Evolutionary conservation across 495 filamentous ascomycete species (phyloP), one percentile per base, ranked within the genome.

Genomic region (Cercophora samala): DNA sequence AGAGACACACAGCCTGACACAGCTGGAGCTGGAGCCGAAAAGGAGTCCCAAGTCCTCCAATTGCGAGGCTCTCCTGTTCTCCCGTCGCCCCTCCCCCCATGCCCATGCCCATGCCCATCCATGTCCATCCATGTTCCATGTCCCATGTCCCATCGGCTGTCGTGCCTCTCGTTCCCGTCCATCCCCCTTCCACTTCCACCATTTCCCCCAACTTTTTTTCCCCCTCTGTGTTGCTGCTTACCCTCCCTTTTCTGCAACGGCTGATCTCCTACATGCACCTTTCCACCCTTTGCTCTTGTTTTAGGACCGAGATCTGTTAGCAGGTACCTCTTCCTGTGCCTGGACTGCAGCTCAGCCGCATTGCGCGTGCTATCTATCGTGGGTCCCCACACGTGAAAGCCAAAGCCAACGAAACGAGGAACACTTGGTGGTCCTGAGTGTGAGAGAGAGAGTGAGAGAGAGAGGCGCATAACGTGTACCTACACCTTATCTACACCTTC

Each of bases 401-500:
- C 53, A 56, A 8, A 56, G 53, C 53, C 53, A 56, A 56, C 53
- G 19, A 62, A 62, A 23, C 53, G 53, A 56, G 53, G 37, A 46
- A 46, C 37, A 46, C 37, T 46, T 46, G 37, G 37, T 4, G 29
- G 29, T 8, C 8, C 29, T 8, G 29, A 8, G 3, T 9, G 37
- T 46, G 3, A 29, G 21, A 22, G 21, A 32, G 22, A 54, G 13
- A 15, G 23, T n/a, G 23, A 60, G 61, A 42, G 66, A 9, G 60
- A 62, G 60, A 24, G 65, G 63, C 58, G 52, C 62, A 63, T 32
- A 65, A 64, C 60, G 60, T 62, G 60, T 62, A 29, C 60, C 60
- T 62, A 5, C 51, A 60, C 56, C 65, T 62, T 42, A 58, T 55
- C 65, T 62, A 60, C 68, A 66, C 63, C 67, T 71, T 46, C 37